Conservation (phyloP, 768 basidiomycete genomes). For the Podaxis sp. region DNA sequence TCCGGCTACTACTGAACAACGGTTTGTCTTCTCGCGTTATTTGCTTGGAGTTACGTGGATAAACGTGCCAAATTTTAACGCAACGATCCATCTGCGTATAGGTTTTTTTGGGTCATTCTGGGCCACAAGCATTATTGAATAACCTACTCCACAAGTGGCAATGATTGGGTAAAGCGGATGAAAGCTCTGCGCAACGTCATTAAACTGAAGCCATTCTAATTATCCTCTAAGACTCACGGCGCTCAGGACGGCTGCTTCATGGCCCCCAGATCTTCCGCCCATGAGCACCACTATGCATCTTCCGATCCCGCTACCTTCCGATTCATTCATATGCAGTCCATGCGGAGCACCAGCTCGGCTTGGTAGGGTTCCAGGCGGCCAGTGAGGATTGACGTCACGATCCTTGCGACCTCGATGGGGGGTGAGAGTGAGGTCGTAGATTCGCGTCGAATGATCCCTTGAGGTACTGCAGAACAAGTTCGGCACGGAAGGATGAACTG, state of each 20-base stretch:
- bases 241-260: constrained; percentile 61
- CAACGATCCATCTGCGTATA: constrained; percentile 57
- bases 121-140: not conserved
- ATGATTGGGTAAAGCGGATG: constrained; percentile 60
- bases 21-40: constrained; percentile 70
- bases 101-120: constrained; percentile 1
- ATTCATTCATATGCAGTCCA: constrained; percentile 55
- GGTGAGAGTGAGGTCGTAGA: constrained; percentile 55
- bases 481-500: constrained; percentile 54
- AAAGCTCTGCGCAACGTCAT: constrained; percentile 48
- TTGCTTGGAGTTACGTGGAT: constrained; percentile 24
- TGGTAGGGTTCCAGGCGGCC: constrained; percentile 45
- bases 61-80: constrained; percentile 73
- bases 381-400: constrained; percentile 43
- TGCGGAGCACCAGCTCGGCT: constrained; percentile 67
- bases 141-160: constrained; percentile 72
- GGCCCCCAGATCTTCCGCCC: constrained; percentile 72
- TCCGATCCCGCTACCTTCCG: constrained; percentile 59
- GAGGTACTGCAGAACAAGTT: constrained; percentile 70
- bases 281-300: constrained; percentile 61
- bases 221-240: constrained; percentile 39
- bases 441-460: constrained; percentile 61
- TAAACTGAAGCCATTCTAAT: not conserved
- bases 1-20: constrained; percentile 59
- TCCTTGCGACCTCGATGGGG: constrained; percentile 8